Percentiles rank a stretch among this genome's conserved stretches.
phyloP scores from a whole-genome alignment of 352 stramenopile genomes.

The Phytophthora niederhauseri region DNA sequence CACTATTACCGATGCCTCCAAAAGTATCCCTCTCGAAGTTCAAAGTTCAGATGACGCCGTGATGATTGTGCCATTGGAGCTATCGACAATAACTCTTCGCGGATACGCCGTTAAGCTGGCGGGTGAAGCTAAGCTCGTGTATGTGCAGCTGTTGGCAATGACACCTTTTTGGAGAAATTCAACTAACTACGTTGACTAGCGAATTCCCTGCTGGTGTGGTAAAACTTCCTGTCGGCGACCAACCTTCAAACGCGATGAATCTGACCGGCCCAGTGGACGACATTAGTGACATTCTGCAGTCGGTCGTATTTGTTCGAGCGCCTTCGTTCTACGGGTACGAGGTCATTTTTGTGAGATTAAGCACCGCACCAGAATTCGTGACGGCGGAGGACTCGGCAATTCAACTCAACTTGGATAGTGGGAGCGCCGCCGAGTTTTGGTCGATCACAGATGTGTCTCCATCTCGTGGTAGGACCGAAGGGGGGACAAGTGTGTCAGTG shows the following conservation, averaged over 20 bases:
- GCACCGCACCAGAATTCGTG: conserved; percentile 48
- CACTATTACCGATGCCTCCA: conserved; percentile 49
- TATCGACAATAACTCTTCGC: conserved; percentile 40
- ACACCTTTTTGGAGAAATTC: conserved; percentile 54
- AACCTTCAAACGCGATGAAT: conserved; percentile 35
- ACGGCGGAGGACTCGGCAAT: conserved; percentile 50
- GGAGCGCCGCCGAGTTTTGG: conserved; percentile 28
- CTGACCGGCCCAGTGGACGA: conserved; percentile 44
- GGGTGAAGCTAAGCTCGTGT: conserved; percentile 35
- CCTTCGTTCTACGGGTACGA: conserved; percentile 68
- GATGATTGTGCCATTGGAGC: conserved; percentile 38
- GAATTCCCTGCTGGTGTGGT: conserved; percentile 27
- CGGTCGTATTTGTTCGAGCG: conserved; percentile 50
- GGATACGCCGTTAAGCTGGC: conserved; percentile 53
- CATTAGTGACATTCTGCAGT: conserved; percentile 46
- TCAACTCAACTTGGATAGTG: conserved; percentile 45
- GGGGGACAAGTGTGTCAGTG: conserved; percentile 53
- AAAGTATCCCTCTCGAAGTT: conserved; percentile 50
- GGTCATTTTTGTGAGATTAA: conserved; percentile 60
- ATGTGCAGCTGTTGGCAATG: conserved; percentile 54
- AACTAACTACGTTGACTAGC: conserved; percentile 33
- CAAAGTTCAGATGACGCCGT: conserved; percentile 53
- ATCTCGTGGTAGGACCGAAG: conserved; percentile 36
- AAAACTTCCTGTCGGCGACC: conserved; percentile 31
- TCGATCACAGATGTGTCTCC: conserved; percentile 39